Percentiles rank a stretch among this genome's conserved stretches.
Evolutionary conservation across 805 yeast species (phyloP).

Genomic region (Priceomyces medius): DNA sequence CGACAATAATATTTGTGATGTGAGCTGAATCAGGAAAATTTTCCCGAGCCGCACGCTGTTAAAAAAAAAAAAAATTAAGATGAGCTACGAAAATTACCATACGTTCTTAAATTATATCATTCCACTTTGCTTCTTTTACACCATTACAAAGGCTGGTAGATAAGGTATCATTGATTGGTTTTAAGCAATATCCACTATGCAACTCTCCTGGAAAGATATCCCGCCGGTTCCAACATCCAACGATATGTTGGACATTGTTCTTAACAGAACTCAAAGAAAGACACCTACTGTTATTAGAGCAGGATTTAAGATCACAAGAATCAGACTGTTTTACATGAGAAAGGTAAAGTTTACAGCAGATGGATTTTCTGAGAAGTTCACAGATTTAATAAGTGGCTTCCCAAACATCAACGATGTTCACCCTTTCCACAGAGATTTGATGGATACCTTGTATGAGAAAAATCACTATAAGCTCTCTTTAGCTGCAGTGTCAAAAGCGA

Average conservation of each 20-base stretch:
- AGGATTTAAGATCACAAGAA: slow-evolving; percentile 94
- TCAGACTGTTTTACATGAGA: slow-evolving; percentile 96
- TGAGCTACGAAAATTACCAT: slow-evolving; percentile 3
- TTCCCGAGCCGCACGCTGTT: slow-evolving; percentile 8
- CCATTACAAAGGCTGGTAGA: background rate
- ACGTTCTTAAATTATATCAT: background rate
- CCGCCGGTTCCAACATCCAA: slow-evolving; percentile 91
- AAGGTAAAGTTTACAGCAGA: slow-evolving; percentile 95
- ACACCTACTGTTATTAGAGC: slow-evolving; percentile 99
- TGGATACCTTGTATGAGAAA: slow-evolving; percentile 97
- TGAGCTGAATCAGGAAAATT: slow-evolving; percentile 6
- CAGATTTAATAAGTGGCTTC: slow-evolving; percentile 80
- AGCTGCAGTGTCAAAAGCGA: slow-evolving; percentile 93
- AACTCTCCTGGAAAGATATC: slow-evolving; percentile 97
- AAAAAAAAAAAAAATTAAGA: slow-evolving; percentile 9
- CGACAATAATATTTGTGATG: background rate
- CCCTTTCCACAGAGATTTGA: slow-evolving; percentile 96
- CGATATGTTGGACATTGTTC: slow-evolving; percentile 93
- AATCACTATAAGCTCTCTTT: slow-evolving; percentile 96
- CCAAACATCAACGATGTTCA: slow-evolving; percentile 97
- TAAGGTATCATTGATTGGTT: background rate
- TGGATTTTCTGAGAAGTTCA: slow-evolving; percentile 91
- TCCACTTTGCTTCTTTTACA: slow-evolving; percentile 1
- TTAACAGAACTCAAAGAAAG: slow-evolving; percentile 96
- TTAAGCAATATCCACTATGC: slow-evolving; percentile 53